Conservation (phyloP, 177 flowering plant genomes). For the Vitis hybrid region DNA sequence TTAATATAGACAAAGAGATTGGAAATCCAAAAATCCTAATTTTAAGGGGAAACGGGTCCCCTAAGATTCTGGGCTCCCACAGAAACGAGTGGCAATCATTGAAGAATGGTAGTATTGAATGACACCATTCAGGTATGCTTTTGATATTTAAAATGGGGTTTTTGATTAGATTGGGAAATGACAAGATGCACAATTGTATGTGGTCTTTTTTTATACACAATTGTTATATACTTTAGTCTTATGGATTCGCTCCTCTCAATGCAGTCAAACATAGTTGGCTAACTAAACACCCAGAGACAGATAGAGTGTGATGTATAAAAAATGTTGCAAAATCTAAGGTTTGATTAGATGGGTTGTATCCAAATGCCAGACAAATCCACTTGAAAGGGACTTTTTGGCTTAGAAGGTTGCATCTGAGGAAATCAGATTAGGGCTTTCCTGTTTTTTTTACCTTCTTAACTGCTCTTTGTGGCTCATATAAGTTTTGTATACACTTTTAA, state of each 20-base stretch:
- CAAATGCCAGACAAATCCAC: neutral
- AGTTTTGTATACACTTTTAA: no score
- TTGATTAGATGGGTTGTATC: slow-evolving; percentile 3
- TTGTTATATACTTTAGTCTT: neutral
- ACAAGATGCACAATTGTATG: slow-evolving; percentile 6
- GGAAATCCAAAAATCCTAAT: slow-evolving; percentile 20
- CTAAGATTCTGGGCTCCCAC: slow-evolving; percentile 27
- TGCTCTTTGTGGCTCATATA: no score
- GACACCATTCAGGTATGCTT: slow-evolving; percentile 1
- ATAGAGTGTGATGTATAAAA: neutral
- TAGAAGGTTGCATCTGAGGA: no score
- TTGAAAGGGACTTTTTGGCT: no score
- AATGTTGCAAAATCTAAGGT: slow-evolving; percentile 6
- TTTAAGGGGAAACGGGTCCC: slow-evolving; percentile 18
- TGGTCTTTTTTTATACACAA: slow-evolving; percentile 1
- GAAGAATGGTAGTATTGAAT: slow-evolving; percentile 22
- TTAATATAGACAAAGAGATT: slow-evolving; percentile 9
- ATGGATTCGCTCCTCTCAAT: slow-evolving; percentile 11
- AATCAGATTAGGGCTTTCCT: no score
- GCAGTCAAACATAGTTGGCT: slow-evolving; percentile 30
- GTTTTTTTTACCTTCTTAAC: no score
- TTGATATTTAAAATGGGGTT: slow-evolving; percentile 1
- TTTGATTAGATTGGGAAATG: slow-evolving; percentile 10
- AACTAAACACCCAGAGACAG: slow-evolving; percentile 7
- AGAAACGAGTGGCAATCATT: slow-evolving; percentile 35